Conservation (phyloP, 345 rosid species). For the Carallia brachiata region DNA sequence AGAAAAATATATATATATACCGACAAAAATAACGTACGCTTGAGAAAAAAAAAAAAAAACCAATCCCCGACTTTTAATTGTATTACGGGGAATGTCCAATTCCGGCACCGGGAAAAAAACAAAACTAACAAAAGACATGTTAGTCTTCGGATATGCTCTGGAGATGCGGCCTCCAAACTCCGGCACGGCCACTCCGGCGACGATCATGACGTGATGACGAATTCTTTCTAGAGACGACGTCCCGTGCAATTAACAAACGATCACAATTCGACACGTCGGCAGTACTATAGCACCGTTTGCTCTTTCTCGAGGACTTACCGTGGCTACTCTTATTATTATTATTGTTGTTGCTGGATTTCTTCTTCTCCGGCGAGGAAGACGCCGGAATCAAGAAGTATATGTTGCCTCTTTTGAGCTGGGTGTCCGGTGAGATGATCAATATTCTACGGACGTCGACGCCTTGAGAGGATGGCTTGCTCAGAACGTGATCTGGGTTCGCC, state of each 20-base stretch:
- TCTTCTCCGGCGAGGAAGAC: constrained; percentile 51
- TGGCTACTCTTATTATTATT: constrained; percentile 4
- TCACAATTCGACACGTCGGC: constrained; percentile 28
- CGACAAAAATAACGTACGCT: constrained; percentile 8
- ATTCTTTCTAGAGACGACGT: constrained; percentile 34
- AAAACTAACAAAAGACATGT: background rate
- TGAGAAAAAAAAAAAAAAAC: constrained; percentile 20
- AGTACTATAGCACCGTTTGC: constrained; percentile 7
- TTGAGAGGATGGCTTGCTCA: constrained; percentile 78
- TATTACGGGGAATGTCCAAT: background rate
- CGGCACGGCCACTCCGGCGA: constrained; percentile 36
- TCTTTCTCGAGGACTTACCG: constrained; percentile 19
- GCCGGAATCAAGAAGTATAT: constrained; percentile 86
- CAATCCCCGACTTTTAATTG: background rate
- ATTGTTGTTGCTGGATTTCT: constrained; percentile 12
- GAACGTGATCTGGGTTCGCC: constrained; percentile 77
- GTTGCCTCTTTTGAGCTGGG: constrained; percentile 86
- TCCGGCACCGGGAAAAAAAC: constrained; percentile 15
- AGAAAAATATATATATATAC: constrained; percentile 15
- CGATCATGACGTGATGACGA: constrained; percentile 46
- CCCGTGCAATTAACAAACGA: constrained; percentile 27
- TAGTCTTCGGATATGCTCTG: constrained; percentile 75
- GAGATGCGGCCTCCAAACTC: constrained; percentile 75
- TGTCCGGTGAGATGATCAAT: constrained; percentile 70
- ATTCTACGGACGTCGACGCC: constrained; percentile 63